phyloP scores from a whole-genome alignment of 2,329 filamentous ascomycete genomes.

The Stagonosporopsis chrysanthemi region DNA sequence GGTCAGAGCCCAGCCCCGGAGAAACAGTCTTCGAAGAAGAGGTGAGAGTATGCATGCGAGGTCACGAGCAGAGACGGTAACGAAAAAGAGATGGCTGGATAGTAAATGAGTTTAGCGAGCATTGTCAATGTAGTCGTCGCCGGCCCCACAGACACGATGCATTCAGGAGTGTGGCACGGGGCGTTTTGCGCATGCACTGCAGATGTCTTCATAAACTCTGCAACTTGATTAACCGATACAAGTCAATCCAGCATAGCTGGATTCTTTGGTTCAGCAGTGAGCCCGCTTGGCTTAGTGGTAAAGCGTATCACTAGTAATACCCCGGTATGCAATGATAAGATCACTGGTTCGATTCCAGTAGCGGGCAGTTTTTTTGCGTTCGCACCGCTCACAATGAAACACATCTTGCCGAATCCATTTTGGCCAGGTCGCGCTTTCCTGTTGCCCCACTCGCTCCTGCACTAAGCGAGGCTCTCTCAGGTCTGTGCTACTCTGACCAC shows the following conservation, averaged over 20 bases:
- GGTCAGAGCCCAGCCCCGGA: constrained; percentile 42
- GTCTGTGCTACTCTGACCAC: no score
- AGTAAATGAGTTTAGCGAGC: constrained; percentile 10
- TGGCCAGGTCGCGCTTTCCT: neutral
- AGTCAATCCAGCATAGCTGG: constrained; percentile 16
- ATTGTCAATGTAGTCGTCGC: constrained; percentile 8
- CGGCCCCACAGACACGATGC: neutral
- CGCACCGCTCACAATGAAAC: neutral
- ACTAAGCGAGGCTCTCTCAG: constrained; percentile 4
- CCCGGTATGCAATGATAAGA: constrained; percentile 21
- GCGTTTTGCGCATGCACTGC: neutral
- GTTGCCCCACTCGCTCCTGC: neutral
- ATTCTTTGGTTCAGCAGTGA: constrained; percentile 1
- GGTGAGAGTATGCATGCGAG: constrained; percentile 12
- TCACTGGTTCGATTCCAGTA: constrained; percentile 23
- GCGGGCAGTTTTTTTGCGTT: constrained; percentile 15
- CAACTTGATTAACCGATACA: neutral
- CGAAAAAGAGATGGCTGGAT: constrained; percentile 8
- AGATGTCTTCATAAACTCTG: neutral
- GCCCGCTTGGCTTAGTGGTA: constrained; percentile 24
- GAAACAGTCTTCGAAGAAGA: constrained; percentile 30
- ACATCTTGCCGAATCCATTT: neutral
- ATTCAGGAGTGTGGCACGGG: neutral
- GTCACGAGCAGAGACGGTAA: neutral
- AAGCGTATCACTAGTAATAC: constrained; percentile 25